Evolutionary conservation across 768 basidiomycete genomes (phyloP).

Genomic region (Porpolomopsis calyptriformis): DNA sequence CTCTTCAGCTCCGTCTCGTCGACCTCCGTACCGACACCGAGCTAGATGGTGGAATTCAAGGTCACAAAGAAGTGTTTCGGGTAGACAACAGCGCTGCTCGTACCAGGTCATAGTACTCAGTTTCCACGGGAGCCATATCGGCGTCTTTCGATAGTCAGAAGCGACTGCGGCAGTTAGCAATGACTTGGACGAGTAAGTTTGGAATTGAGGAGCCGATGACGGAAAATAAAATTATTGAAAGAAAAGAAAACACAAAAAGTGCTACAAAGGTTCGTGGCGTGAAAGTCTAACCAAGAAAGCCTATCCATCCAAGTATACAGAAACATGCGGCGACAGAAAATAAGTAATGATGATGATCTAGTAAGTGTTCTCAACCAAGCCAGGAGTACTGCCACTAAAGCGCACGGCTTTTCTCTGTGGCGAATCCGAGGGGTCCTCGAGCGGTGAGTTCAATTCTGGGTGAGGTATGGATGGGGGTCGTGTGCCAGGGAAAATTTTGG

Average conservation of each 20-base stretch:
- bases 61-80: not conserved
- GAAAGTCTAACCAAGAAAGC: not conserved
- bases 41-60: conserved; percentile 28
- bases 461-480: conserved; percentile 18
- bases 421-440: conserved; percentile 22
- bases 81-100: conserved; percentile 18
- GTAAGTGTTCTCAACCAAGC: conserved; percentile 7
- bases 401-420: conserved; percentile 51
- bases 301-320: not conserved
- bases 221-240: not conserved
- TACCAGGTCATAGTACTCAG: conserved; percentile 82
- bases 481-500: conserved; percentile 35
- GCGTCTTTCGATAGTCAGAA: not conserved
- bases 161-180: too few species aligned
- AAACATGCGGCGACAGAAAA: conserved; percentile 1
- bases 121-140: conserved; percentile 81
- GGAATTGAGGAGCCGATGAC: not conserved
- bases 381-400: conserved; percentile 35
- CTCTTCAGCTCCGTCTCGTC: conserved; percentile 83
- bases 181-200: not conserved
- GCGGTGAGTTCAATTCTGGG: conserved; percentile 21
- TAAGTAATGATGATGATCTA: conserved; percentile 11
- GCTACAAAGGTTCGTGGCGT: not conserved
- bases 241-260: not conserved
- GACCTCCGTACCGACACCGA: conserved; percentile 62